Conservation (phyloP, 345 rosid genomes). For the Ceriops tagal region DNA sequence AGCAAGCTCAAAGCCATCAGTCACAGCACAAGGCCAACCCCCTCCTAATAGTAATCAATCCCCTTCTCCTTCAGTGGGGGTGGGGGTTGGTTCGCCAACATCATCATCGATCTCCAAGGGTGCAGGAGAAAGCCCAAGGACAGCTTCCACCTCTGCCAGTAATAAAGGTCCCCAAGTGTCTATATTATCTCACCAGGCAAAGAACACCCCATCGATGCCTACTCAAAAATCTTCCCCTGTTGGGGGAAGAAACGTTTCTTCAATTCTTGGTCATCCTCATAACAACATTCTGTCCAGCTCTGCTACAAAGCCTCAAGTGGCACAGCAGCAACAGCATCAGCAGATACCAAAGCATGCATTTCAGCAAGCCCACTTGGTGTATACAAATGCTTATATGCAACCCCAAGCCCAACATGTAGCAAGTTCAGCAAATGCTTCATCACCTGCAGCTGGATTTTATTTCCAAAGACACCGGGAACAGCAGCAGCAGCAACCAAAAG, state of each 20-base stretch:
- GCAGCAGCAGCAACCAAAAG: slow-evolving; percentile 50
- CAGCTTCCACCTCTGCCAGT: slow-evolving; percentile 52
- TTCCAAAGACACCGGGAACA: slow-evolving; percentile 63
- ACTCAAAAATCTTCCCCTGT: slow-evolving; percentile 53
- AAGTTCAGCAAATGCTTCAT: slow-evolving; percentile 33
- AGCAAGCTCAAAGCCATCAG: slow-evolving; percentile 53
- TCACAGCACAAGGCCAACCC: slow-evolving; percentile 47
- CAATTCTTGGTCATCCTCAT: slow-evolving; percentile 66
- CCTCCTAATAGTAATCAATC: slow-evolving; percentile 49
- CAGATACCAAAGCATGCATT: slow-evolving; percentile 51
- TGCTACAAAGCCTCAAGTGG: slow-evolving; percentile 52
- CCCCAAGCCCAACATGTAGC: slow-evolving; percentile 51
- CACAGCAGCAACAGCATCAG: slow-evolving; percentile 51
- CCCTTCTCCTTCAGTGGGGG: slow-evolving; percentile 59
- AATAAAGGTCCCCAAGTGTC: slow-evolving; percentile 74
- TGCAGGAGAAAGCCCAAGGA: slow-evolving; percentile 87
- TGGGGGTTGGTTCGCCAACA: slow-evolving; percentile 73
- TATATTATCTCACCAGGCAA: slow-evolving; percentile 55
- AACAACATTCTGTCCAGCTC: slow-evolving; percentile 33
- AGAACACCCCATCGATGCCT: slow-evolving; percentile 53
- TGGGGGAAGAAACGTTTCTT: slow-evolving; percentile 57
- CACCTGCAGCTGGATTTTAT: slow-evolving; percentile 47
- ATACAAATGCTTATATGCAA: slow-evolving; percentile 50
- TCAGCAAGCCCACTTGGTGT: slow-evolving; percentile 59
- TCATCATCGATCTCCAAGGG: slow-evolving; percentile 79